These are phyloP conservation scores for Escovopsis sp. DNA, from an alignment of 2,329 filamentous ascomycete genomes.

Conservation along the genomic window DNA sequence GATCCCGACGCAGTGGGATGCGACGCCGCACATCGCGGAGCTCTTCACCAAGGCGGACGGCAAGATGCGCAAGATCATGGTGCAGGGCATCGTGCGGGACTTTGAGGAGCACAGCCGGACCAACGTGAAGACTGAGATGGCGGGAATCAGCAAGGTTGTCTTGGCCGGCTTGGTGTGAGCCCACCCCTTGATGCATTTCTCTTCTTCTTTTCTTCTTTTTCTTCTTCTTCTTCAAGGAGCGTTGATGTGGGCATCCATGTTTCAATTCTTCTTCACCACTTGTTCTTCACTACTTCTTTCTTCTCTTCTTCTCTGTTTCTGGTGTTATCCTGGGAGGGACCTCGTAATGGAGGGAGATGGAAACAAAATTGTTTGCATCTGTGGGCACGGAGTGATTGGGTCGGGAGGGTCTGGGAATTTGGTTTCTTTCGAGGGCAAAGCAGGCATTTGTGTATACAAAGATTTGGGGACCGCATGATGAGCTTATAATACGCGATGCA, in stretches of 20 bases:
- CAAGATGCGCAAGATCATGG: constrained; percentile 73
- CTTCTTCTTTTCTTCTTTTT: neutral
- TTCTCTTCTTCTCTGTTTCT: neutral
- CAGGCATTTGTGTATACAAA: constrained; percentile 3
- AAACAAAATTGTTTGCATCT: too few species aligned
- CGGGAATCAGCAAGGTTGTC: constrained; percentile 76
- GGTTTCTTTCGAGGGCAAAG: too few species aligned
- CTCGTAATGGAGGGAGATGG: too few species aligned
- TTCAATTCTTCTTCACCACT: neutral
- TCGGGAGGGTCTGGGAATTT: too few species aligned
- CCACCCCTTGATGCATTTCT: neutral
- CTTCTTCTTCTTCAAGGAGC: neutral
- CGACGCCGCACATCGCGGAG: constrained; percentile 57
- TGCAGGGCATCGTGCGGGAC: constrained; percentile 75
- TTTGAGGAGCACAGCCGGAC: constrained; percentile 77
- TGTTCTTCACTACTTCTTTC: neutral
- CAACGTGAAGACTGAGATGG: constrained; percentile 66
- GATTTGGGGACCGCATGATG: constrained; percentile 6
- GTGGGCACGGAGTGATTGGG: too few species aligned
- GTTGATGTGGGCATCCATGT: neutral
- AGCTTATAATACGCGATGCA: constrained; percentile 3
- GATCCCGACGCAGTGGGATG: constrained; percentile 60
- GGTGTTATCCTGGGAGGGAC: too few species aligned
- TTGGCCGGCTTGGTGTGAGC: constrained; percentile 70
- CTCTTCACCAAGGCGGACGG: constrained; percentile 82